Base-by-base conservation (phyloP, 495 filamentous ascomycete species). In the Sphaerosporella brunnea region DNA sequence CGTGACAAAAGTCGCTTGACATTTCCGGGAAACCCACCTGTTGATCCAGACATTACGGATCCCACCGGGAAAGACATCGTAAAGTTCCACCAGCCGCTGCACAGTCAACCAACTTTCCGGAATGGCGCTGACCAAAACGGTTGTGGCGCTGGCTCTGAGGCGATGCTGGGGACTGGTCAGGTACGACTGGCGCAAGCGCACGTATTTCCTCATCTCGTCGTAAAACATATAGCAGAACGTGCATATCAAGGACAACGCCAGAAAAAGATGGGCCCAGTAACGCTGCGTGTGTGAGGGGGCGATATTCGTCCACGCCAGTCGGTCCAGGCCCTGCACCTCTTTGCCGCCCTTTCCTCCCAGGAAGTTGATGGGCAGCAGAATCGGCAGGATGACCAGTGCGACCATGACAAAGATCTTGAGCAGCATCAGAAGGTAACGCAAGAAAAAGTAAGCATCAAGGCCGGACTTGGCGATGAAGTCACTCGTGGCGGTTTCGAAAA, bases 41-140 rank as follows among this genome's bases (percentile, higher is more conserved):
- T 94, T 95, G 51, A 95, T 79, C 84, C 87, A 97, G 26, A 96
- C 86, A 61, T 95, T 95, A 45, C 85, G 76, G 61, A 97, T 78
- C 39, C 90, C 90, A 35, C 90, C 90, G 2, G 90, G 90, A 56
- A 94, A 97, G 4, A 96, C 86, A 62, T 97, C 90, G 55, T 90
- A 97, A n/a, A 97, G 68, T 0, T 73, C 77, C 35, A 78, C 71
- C 10, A 97, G 69, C 8, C 84, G 81, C 43, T 93, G 76, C 36
- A 81, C 69, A 20, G 72, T 80, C 10, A 93, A 74, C 88, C 88
- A 96, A 57, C 84, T 84, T 24, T 73, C 69, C 15, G 90, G 90
- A 48, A 97, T 95, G 20, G 77, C 78, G 49, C 79, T 86, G 15
- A 96, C 85, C 10, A 97, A 69, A 44, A 97, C 87, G 2, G 90